phyloP scores from a whole-genome alignment of 371 early-diverging fungal species.

The Mortierella polycephala region DNA sequence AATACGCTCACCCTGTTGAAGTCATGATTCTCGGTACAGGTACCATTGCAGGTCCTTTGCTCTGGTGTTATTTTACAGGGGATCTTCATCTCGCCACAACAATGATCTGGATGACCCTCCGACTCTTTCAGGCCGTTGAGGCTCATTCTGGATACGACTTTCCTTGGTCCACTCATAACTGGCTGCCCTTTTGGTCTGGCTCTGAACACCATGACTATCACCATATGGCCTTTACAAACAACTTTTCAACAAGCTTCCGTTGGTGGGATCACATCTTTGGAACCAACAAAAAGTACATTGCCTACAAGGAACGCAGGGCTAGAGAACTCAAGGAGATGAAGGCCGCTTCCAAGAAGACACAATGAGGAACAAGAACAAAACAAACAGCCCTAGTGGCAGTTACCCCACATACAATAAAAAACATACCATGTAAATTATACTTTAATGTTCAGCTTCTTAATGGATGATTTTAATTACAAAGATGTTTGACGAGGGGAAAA shows the following conservation, averaged over 20 bases:
- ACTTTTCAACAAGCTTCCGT: conserved; percentile 82
- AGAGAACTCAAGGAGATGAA: conserved; percentile 18
- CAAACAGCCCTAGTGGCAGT: too few relatives aligned
- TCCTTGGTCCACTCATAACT: conserved; percentile 86
- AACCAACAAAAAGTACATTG: conserved; percentile 82
- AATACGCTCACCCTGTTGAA: conserved; percentile 88
- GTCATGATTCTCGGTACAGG: conserved; percentile 80
- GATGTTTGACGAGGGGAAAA: not conserved
- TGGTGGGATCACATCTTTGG: conserved; percentile 88
- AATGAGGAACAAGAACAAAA: not conserved
- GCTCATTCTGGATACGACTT: conserved; percentile 96
- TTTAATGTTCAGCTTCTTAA: not conserved
- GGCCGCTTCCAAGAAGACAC: conserved; percentile 28
- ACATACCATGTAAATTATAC: too few relatives aligned
- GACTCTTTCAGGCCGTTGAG: conserved; percentile 87
- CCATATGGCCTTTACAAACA: conserved; percentile 83
- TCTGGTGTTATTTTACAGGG: conserved; percentile 66
- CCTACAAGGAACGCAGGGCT: conserved; percentile 57
- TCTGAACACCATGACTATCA: conserved; percentile 90
- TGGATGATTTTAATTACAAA: too few relatives aligned
- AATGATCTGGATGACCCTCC: conserved; percentile 79
- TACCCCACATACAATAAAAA: not conserved
- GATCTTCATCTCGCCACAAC: conserved; percentile 83
- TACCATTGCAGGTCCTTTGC: conserved; percentile 77
- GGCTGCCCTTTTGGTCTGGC: conserved; percentile 82